Percentiles rank a stretch among this genome's conserved stretches.
These are phyloP conservation scores for Mycena indigotica DNA, from an alignment of 768 basidiomycete species.

Conservation along the genomic window DNA sequence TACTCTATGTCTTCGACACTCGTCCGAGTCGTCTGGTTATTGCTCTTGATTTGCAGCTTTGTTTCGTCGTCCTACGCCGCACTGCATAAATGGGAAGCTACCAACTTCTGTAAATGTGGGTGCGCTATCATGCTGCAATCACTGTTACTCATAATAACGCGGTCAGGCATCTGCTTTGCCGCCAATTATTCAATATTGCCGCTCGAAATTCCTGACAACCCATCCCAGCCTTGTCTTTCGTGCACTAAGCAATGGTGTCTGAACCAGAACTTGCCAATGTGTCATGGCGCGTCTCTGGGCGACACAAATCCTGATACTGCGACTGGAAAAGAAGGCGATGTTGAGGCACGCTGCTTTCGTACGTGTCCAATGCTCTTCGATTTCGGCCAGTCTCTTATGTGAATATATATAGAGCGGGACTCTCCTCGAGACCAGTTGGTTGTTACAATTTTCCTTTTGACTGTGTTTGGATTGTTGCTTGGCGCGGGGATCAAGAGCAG, in stretches of 20 bases:
- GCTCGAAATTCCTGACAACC: constrained; percentile 78
- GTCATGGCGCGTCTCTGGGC: constrained; percentile 77
- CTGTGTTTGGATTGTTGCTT: constrained; percentile 82
- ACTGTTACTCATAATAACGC: constrained; percentile 8
- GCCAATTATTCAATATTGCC: constrained; percentile 85
- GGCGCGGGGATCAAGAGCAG: constrained; percentile 83
- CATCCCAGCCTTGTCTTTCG: constrained; percentile 86
- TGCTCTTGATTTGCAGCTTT: constrained; percentile 5
- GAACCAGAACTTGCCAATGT: constrained; percentile 86
- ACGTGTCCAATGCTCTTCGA: constrained; percentile 35
- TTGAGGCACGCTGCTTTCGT: constrained; percentile 96
- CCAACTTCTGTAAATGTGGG: constrained; percentile 87
- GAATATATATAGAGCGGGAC: constrained; percentile 80
- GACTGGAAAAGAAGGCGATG: constrained; percentile 93
- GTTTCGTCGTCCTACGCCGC: constrained; percentile 13
- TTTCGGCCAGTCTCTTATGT: too few species aligned
- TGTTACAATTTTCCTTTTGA: constrained; percentile 87
- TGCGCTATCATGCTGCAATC: constrained; percentile 2
- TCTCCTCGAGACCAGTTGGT: constrained; percentile 94
- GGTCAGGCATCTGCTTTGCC: constrained; percentile 85
- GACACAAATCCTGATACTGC: constrained; percentile 91
- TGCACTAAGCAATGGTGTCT: constrained; percentile 97
- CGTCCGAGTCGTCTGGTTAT: constrained; percentile 6
- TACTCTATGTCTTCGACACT: constrained; percentile 11
- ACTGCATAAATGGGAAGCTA: constrained; percentile 76